phyloP scores from a whole-genome alignment of 176 grass and related monocot species.

The Areca catechu region DNA sequence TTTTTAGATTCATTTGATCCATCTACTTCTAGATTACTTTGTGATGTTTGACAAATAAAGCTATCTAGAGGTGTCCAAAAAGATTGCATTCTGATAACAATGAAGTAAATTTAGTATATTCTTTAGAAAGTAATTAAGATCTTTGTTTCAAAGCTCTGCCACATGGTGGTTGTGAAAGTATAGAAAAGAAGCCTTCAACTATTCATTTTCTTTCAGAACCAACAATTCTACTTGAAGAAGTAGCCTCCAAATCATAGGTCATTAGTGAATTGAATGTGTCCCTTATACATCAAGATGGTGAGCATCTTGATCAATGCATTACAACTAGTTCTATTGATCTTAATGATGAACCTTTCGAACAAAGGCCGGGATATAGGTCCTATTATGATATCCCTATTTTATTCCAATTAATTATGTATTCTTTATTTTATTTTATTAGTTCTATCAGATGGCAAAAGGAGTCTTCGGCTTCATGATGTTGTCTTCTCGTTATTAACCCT shows the following conservation, averaged over 20 bases:
- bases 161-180: no score
- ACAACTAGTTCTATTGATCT: not conserved
- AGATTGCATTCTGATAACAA: constrained; percentile 13
- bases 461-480: no score
- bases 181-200: no score
- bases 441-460: no score
- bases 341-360: no score
- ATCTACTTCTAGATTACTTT: constrained; percentile 3
- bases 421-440: no score
- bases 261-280: not conserved
- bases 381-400: no score
- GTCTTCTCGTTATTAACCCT: no score
- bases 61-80: constrained; percentile 4
- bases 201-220: no score
- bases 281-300: not conserved
- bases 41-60: constrained; percentile 23
- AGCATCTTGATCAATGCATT: not conserved
- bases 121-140: not conserved
- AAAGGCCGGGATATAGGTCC: no score
- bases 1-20: constrained; percentile 33
- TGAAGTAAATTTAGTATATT: not conserved
- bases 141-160: no score
- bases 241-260: not conserved
- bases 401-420: no score
- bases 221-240: not conserved